phyloP scores from a whole-genome alignment of 2,329 filamentous ascomycete genomes.

The Dactylellina haptotyla region DNA sequence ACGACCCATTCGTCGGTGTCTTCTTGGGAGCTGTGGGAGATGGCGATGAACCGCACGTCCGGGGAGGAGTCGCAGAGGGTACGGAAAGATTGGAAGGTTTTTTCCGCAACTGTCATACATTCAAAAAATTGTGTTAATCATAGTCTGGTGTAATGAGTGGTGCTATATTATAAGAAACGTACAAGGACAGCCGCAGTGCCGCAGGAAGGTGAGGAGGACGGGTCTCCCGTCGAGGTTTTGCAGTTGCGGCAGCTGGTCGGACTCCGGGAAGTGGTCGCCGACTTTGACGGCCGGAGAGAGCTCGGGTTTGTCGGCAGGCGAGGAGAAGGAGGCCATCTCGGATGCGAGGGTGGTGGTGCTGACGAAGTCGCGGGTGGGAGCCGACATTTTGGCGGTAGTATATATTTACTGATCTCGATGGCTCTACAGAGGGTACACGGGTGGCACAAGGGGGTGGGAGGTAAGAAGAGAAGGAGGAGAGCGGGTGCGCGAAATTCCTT shows the following conservation, averaged over 20 bases:
- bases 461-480: too few relatives aligned
- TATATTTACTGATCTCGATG: too few relatives aligned
- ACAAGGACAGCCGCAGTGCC: constrained; percentile 81
- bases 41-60: constrained; percentile 69
- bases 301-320: constrained; percentile 56
- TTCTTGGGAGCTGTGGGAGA: constrained; percentile 69
- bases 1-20: constrained; percentile 70
- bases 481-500: too few relatives aligned
- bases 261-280: constrained; percentile 69
- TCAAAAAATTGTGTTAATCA: not conserved
- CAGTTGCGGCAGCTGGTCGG: constrained; percentile 65
- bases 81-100: constrained; percentile 70
- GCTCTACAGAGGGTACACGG: too few relatives aligned
- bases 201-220: constrained; percentile 73
- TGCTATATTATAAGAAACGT: constrained; percentile 59
- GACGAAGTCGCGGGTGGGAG: constrained; percentile 42
- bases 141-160: not conserved
- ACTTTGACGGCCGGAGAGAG: constrained; percentile 66
- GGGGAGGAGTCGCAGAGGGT: constrained; percentile 66
- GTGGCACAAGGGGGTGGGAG: not conserved
- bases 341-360: constrained; percentile 39
- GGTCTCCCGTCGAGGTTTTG: constrained; percentile 66
- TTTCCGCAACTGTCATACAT: constrained; percentile 70
- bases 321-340: constrained; percentile 48
- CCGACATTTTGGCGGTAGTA: constrained; percentile 21